These are phyloP conservation scores for Tritrichomonas musculus DNA, from an alignment of 208 protist genomes.

Conservation along the genomic window DNA sequence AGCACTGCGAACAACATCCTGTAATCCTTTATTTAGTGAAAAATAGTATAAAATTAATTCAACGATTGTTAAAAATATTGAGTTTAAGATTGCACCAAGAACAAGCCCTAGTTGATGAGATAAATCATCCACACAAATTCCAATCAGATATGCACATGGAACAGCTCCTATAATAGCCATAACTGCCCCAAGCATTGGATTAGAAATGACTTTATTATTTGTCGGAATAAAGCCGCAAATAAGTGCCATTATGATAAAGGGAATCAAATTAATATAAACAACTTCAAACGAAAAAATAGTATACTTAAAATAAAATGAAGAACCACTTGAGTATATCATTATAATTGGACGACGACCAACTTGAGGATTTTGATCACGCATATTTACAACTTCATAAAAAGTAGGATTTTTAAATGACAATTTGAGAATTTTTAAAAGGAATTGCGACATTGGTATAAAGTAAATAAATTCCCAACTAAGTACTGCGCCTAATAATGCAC, in stretches of 20 bases:
- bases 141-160: slow-evolving; percentile 1
- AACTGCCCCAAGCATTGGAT: neutral
- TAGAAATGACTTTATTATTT: neutral
- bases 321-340: neutral
- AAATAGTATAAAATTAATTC: slow-evolving; percentile 26
- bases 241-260: neutral
- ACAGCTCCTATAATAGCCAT: neutral
- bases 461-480: neutral
- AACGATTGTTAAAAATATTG: neutral
- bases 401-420: neutral
- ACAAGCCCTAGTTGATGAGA: neutral
- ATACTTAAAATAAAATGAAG: slow-evolving; percentile 4
- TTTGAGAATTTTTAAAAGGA: neutral
- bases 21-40: neutral
- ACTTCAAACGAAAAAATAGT: neutral
- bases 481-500: neutral
- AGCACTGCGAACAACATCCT: neutral
- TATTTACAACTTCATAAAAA: neutral
- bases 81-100: neutral
- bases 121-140: slow-evolving; percentile 20
- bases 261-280: slow-evolving; percentile 19
- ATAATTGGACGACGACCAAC: neutral
- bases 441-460: slow-evolving; percentile 11
- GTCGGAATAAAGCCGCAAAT: neutral
- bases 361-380: neutral